Evolutionary conservation across 352 stramenopile species (phyloP), one percentile per base, ranked within the genome.

Genomic region (Globisporangium splendens): DNA sequence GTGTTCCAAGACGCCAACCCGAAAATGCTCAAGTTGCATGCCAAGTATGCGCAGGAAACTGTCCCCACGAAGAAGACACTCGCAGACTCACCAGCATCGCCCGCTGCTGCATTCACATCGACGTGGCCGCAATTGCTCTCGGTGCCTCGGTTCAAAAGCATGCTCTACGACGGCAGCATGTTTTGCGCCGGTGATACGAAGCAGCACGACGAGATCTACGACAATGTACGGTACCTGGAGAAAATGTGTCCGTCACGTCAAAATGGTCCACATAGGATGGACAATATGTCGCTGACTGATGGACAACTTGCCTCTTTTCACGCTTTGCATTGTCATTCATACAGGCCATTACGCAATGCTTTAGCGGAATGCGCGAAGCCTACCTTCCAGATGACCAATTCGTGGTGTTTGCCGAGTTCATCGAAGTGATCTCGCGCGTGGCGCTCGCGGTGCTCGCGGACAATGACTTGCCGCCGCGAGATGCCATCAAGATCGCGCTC

Each of bases 111-210:
- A 8, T 57, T 56, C 2, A 18, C 66, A 10, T 69, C 69, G 0
- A 79, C 71, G 18, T 88, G 75, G 75, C 77, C 77, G 31, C 59
- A 73, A 35, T 61, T 89, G 35, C 70, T 88, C 8, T 79, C 66
- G 6, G 70, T 67, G 0, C 22, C 59, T 15, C 74, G 64, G 13
- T 66, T 89, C 50, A 89, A 75, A 51, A 77, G 63, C 46, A 77
- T 94, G 77, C 50, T 93, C 11, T 89, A 86, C 57, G 81, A 94
- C 56, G 86, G 75, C 47, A 83, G 85, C 11, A 77, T 94, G 52
- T 91, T 94, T 56, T 91, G 79, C 46, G 72, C 71, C 5, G 81
- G 83, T 11, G 80, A 89, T 46, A 59, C 66, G 6, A 69, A 75
- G 31, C 48, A 72, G 2, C 83, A 92, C 51, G 74, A 87, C 31